A percentile compares a stretch with the other conserved stretches of the same genome.
Conservation (phyloP, 2,329 filamentous ascomycete species). For the Didymosphaeria variabile region DNA sequence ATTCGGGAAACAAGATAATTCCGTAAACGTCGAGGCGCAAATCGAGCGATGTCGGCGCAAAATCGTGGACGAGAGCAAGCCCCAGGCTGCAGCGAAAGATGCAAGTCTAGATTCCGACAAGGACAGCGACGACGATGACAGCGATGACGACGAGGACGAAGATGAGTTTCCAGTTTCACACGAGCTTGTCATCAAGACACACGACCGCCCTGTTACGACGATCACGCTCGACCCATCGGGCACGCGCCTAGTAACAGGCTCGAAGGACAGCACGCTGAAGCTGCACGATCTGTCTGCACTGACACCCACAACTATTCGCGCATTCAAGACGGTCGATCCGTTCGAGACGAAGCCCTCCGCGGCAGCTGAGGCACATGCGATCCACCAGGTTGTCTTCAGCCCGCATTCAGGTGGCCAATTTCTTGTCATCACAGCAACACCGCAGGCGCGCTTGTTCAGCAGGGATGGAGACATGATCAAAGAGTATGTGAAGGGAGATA, state of each 20-base stretch:
- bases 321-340: slow-evolving; percentile 92
- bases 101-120: slow-evolving; percentile 34
- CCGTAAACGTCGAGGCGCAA: slow-evolving; percentile 79
- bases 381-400: slow-evolving; percentile 89
- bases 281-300: slow-evolving; percentile 95
- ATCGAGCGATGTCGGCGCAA: slow-evolving; percentile 79
- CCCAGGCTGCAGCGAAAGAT: slow-evolving; percentile 34
- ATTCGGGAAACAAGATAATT: slow-evolving; percentile 83
- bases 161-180: slow-evolving; percentile 94
- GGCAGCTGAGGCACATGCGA: slow-evolving; percentile 82
- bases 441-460: slow-evolving; percentile 88
- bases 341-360: slow-evolving; percentile 76
- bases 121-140: slow-evolving; percentile 55
- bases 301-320: slow-evolving; percentile 91
- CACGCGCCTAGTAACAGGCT: slow-evolving; percentile 85
- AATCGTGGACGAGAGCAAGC: slow-evolving; percentile 50
- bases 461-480: slow-evolving; percentile 86
- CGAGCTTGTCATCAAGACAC: slow-evolving; percentile 90
- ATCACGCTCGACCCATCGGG: slow-evolving; percentile 86
- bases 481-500: slow-evolving; percentile 96
- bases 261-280: slow-evolving; percentile 89
- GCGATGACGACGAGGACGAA: slow-evolving; percentile 70
- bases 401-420: slow-evolving; percentile 80
- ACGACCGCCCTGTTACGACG: slow-evolving; percentile 86
- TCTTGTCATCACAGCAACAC: slow-evolving; percentile 86